Evolutionary conservation across 2,329 filamentous ascomycete genomes (phyloP), one percentile per base, ranked within the genome.

Genomic region (Falciphora oryzae): DNA sequence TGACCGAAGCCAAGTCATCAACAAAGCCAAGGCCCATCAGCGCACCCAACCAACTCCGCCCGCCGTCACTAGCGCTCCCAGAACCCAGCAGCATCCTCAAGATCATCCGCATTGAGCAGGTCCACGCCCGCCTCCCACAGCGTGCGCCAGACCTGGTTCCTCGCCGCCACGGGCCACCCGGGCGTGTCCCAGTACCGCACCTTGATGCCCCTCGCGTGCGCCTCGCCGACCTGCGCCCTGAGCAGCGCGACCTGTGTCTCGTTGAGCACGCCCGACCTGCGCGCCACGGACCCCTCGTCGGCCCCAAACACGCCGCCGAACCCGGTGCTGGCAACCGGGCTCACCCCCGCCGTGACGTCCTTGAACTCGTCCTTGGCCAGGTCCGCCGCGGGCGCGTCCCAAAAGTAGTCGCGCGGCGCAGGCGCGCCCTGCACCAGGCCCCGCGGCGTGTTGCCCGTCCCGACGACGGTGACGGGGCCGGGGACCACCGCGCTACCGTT

Each of bases 151-250:
- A 87, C 74, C 18, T 78, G 77, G 70, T 88, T 85, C n/a, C 86
- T 75, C 27, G 80, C 83, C 22, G 81, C 79, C 28, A 89, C 74
- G 0, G 85, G 85, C 77, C 80, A 89, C 1, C 75, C 77, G 0
- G 87, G 87, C 67, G 82, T 81, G 65, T 87, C 84, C 86, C 85
- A 89, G 69, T 89, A 89, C 65, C 87, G 74, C 1, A 81, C 80
- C 64, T 75, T 77, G 66, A 90, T 87, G 0, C 85, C 86, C 70
- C 80, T 84, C 18, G 73, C 75, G 68, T 83, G 81, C 6, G 87
- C 87, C 0, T 71, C 71, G 0, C 70, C 71, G 25, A 89, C 78
- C 73, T 89, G 86, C 13, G 68, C 71, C 31, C 80, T 74, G 68
- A 89, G 72, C 31, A 75, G 73, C n/a, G 75, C 76, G 25, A 84